Evolutionary conservation across 2,329 filamentous ascomycete species (phyloP).

Genomic region (Cladophialophora exuberans): DNA sequence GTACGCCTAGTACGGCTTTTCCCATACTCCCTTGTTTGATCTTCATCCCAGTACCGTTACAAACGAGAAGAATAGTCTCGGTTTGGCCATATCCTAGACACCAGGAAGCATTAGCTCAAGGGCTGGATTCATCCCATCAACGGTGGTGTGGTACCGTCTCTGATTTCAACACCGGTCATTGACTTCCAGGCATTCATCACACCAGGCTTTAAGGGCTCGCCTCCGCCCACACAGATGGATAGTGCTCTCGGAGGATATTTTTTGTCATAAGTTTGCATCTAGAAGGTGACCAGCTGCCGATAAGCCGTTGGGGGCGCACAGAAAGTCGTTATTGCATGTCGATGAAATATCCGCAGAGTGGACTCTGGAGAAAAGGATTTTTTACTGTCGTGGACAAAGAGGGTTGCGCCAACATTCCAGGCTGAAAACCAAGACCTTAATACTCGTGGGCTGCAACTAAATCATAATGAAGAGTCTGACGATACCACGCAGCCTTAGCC

Average conservation of each 20-base stretch:
- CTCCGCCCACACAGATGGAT: constrained; percentile 41
- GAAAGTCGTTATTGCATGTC: constrained; percentile 44
- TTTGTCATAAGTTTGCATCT: constrained; percentile 35
- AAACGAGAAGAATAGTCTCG: constrained; percentile 43
- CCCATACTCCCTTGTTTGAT: constrained; percentile 44
- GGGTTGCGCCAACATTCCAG: constrained; percentile 44
- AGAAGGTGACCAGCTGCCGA: constrained; percentile 42
- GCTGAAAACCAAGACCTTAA: constrained; percentile 43
- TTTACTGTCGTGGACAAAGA: constrained; percentile 44
- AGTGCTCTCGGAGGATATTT: constrained; percentile 35
- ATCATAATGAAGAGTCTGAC: constrained; percentile 30
- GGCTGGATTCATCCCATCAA: too few species aligned
- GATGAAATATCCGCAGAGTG: constrained; percentile 39
- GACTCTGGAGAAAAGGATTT: constrained; percentile 37
- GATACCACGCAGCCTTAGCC: constrained; percentile 46
- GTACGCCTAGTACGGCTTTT: constrained; percentile 41
- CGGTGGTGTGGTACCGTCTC: too few species aligned
- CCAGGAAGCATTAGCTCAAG: too few species aligned
- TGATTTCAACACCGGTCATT: constrained; percentile 39
- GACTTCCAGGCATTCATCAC: constrained; percentile 41
- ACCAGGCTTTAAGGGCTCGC: constrained; percentile 43
- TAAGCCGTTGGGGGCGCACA: constrained; percentile 45
- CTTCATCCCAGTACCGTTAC: constrained; percentile 39
- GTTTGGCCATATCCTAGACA: constrained; percentile 48
- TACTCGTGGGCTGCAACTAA: constrained; percentile 46